Evolutionary conservation across 805 yeast species (phyloP).

Genomic region (Wickerhamomyces kurtzmanii): DNA sequence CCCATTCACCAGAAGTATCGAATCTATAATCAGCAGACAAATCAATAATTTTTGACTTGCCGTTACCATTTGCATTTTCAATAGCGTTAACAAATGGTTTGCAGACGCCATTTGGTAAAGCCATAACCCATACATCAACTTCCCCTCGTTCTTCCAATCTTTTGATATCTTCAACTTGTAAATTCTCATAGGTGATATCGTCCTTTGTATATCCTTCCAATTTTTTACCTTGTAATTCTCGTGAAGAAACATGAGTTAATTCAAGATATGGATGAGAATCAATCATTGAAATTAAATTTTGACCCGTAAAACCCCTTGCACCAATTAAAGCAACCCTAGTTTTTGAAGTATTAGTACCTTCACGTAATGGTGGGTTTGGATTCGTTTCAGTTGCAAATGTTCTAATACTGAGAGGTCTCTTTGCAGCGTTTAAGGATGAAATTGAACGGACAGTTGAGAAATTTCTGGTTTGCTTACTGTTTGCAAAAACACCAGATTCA

Average conservation of each 20-base stretch:
- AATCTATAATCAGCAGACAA: conserved; percentile 94
- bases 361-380: conserved; percentile 65
- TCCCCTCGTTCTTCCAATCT: conserved; percentile 63
- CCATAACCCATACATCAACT: conserved; percentile 98
- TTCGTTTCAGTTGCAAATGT: conserved; percentile 31
- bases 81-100: conserved; percentile 79
- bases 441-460: conserved; percentile 30
- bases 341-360: conserved; percentile 49
- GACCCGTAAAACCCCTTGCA: conserved; percentile 97
- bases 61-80: conserved; percentile 44
- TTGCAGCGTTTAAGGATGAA: conserved; percentile 14
- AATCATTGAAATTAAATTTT: conserved; percentile 78
- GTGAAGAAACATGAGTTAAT: conserved; percentile 87
- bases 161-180: conserved; percentile 80
- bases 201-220: conserved; percentile 81
- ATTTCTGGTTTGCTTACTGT: conserved; percentile 39
- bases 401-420: conserved; percentile 16
- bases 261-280: conserved; percentile 85
- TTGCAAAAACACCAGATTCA: conserved; percentile 35
- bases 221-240: conserved; percentile 84
- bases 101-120: conserved; percentile 96
- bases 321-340: conserved; percentile 90
- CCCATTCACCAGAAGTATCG: conserved; percentile 83
- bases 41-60: conserved; percentile 79
- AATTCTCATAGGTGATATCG: conserved; percentile 72